phyloP scores from a whole-genome alignment of 2,329 filamentous ascomycete species.

The Raffaelea ambrosiae region DNA sequence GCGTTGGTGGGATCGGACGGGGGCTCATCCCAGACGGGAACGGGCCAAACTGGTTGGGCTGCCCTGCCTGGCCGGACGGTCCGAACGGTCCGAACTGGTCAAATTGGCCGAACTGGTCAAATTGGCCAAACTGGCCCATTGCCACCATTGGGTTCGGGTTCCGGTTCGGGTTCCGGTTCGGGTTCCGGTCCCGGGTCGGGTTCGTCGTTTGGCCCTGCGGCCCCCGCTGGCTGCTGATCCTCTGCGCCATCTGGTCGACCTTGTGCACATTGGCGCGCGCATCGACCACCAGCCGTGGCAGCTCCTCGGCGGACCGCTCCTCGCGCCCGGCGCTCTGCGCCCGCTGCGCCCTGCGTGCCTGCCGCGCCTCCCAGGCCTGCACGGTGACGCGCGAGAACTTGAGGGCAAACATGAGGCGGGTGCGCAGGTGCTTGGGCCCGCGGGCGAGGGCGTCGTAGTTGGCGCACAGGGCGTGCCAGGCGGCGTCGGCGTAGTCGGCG shows the following conservation, averaged over 20 bases:
- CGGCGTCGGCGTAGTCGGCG: conserved; percentile 16
- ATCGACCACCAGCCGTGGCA: neutral
- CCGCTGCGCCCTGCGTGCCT: neutral
- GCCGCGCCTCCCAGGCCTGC: conserved; percentile 7
- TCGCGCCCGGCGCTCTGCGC: neutral
- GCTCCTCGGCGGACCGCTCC: neutral
- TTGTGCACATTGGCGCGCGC: neutral
- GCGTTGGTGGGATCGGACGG: no score
- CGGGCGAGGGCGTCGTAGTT: conserved; percentile 19
- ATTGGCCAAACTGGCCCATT: no score
- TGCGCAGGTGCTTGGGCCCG: conserved; percentile 3
- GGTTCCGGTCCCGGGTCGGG: no score
- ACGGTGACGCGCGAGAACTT: conserved; percentile 5
- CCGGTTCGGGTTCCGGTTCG: no score
- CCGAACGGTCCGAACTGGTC: no score
- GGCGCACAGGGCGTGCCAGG: conserved; percentile 24
- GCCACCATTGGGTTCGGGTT: no score
- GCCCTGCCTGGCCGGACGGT: no score
- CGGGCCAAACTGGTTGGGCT: no score
- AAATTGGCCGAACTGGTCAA: no score
- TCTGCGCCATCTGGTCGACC: neutral
- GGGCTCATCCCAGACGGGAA: no score
- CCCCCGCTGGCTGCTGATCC: no score
- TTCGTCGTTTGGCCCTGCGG: no score
- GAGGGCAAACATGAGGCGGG: conserved; percentile 1